Evolutionary conservation across 1,284 basidiomycete genomes (phyloP), one percentile per base, ranked within the genome.

Genomic region (Tylopilus sp.): DNA sequence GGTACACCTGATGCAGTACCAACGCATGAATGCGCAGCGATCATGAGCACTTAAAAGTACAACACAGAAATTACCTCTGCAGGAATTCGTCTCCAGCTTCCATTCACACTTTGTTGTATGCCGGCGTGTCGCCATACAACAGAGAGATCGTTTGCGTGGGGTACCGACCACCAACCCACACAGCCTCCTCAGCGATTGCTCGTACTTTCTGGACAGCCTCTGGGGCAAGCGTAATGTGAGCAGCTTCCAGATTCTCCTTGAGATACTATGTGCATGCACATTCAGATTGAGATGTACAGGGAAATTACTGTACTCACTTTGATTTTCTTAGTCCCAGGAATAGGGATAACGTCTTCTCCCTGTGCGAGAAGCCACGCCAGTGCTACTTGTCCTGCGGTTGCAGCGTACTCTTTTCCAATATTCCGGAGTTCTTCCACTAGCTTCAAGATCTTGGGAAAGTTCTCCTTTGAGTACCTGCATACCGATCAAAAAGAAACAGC

Each of bases 361-460:
- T 70, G 72, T 9, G 66, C 65, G 17, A 71, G 62, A 29, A 76
- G 52, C 76, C 77, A 80, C 0, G 77, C 75, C 3, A 80, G 64
- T 0, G 67, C 56, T 8, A 79, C 62, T 59, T 80, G 77, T 2
- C 75, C 70, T 0, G 73, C 54, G 0, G 74, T 76, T 3, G 66
- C 63, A 3, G 56, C 51, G 48, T 71, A 65, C 47, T 55, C 53
- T 17, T 62, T 53, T 1, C 71, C 72, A 20, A 74, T 51, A 9
- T 50, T 44, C 11, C 61, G 56, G 8, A 78, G 48, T 28, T 64
- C 63, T 24, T 2, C 65, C 3, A 65, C 72, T 4, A 79, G 55
- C 15, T 66, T 59, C 44, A 77, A 57, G 47, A 79, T 74, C 48
- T 24, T 24, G 64, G 65, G 38, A 77, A 73, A 24, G 21, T 24